Conservation (phyloP, 768 basidiomycete species). For the Lactifluus piperatus region DNA sequence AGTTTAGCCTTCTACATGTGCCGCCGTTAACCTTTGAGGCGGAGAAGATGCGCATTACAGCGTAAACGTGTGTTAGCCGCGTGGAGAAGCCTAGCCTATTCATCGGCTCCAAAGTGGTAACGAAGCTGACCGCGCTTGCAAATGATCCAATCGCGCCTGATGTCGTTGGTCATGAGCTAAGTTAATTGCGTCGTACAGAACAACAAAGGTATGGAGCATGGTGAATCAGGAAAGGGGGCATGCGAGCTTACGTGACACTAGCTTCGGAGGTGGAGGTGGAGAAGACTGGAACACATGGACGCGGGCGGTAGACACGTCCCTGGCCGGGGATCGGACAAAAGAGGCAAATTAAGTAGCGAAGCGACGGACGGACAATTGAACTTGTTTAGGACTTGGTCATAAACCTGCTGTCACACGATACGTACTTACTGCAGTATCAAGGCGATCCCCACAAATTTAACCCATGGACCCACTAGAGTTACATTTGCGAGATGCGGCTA, state of each 20-base stretch:
- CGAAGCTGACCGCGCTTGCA: background rate
- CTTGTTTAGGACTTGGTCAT: no score
- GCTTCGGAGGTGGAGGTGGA: no score
- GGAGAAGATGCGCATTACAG: no score
- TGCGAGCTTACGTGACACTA: background rate
- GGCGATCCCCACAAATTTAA: background rate
- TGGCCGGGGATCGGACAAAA: no score
- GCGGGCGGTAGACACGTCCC: no score
- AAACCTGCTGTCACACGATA: no score
- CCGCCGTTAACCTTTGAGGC: no score
- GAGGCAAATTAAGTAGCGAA: no score
- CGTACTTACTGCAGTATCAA: background rate
- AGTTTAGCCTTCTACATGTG: background rate
- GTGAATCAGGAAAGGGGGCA: background rate
- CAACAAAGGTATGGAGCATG: background rate
- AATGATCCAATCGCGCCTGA: background rate
- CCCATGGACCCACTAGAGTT: constrained; percentile 8
- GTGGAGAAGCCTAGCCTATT: background rate
- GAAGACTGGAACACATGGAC: no score
- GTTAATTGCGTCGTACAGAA: background rate
- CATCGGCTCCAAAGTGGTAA: background rate
- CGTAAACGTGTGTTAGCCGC: background rate
- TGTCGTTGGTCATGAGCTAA: background rate
- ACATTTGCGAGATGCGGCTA: constrained; percentile 8
- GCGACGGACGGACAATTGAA: no score